phyloP scores from a whole-genome alignment of 2,329 filamentous ascomycete genomes.

The Pyrenochaeta sp. region DNA sequence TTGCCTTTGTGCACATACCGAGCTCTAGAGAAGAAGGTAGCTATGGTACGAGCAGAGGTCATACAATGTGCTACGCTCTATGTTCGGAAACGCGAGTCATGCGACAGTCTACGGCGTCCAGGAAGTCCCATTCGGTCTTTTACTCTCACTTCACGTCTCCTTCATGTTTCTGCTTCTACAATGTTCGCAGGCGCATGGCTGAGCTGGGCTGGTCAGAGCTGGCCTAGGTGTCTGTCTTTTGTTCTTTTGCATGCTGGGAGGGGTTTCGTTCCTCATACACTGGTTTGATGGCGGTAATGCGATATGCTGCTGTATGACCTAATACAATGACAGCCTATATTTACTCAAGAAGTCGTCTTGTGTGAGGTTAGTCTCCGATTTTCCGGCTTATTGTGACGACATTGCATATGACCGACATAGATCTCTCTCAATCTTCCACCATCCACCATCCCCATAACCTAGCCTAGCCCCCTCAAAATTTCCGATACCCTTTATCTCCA shows the following conservation, averaged over 20 bases:
- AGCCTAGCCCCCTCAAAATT: slow-evolving; percentile 46
- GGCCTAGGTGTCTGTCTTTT: slow-evolving; percentile 38
- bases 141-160: slow-evolving; percentile 40
- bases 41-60: slow-evolving; percentile 12
- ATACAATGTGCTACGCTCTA: slow-evolving; percentile 25
- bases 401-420: too few species aligned
- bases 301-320: slow-evolving; percentile 40
- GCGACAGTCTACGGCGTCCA: slow-evolving; percentile 47
- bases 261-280: slow-evolving; percentile 28
- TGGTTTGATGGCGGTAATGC: slow-evolving; percentile 38
- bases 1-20: slow-evolving; percentile 22
- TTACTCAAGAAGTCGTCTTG: neutral
- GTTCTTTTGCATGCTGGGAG: slow-evolving; percentile 43
- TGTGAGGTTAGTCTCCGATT: slow-evolving; percentile 7
- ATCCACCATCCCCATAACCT: too few species aligned
- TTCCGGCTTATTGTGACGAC: too few species aligned
- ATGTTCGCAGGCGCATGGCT: neutral
- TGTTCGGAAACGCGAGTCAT: slow-evolving; percentile 40
- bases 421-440: too few species aligned
- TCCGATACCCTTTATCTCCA: slow-evolving; percentile 54
- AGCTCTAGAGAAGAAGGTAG: slow-evolving; percentile 5
- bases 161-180: slow-evolving; percentile 35
- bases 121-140: slow-evolving; percentile 39
- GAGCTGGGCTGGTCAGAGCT: slow-evolving; percentile 13
- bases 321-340: slow-evolving; percentile 24